Base-by-base conservation (phyloP, 2,329 filamentous ascomycete genomes). In the Botryotinia convoluta region DNA sequence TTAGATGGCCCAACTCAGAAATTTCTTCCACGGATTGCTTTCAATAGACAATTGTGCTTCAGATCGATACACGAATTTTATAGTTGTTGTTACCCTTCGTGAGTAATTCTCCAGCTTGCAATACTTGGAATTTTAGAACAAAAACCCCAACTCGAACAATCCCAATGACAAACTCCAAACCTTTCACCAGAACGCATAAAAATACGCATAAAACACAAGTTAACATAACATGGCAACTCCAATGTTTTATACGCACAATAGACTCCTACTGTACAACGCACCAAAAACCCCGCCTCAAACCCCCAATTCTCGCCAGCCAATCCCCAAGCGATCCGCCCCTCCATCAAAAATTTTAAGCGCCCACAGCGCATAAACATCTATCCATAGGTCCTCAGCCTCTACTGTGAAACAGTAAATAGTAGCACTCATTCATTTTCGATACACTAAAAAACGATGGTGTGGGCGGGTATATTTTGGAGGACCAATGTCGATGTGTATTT, bases 341-440 rank as follows among this genome's bases (percentile, higher is more conserved):
- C 44, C 60, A 62, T 9, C 32, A 54, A 39, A 39, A 29, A 29
- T 22, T 32, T 68, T 68, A 68, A 48, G 64, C 64, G 64, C 64
- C 64, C 64, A 39, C 64, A 48, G 64, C 64, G 32, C 35, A 68
- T 51, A 37, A 12, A 45, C 20, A 3, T 44, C 44, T 32, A 26
- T n/a, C 44, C 35, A 68, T 54, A 42, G 62, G 42, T 44, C 20
- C 18, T 29, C 18, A 64, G 29, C 48, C 12, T n/a, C 37, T 54
- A 68, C 26, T 6, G 26, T 54, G 35, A 20, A 48, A 62, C 60
- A n/a, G 26, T 62, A 62, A 62, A n/a, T 62, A 16, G 60, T 16
- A 42, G 14, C 26, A n/a, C 26, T 39, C 35, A n/a, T n/a, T n/a
- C 22, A 42, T n/a, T 39, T 62, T 62, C 60, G 60, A 62, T n/a